Evolutionary conservation across 106 monocot genomes (phyloP), one percentile per base, ranked within the genome.

Genomic region (Dendrobium catenatum): DNA sequence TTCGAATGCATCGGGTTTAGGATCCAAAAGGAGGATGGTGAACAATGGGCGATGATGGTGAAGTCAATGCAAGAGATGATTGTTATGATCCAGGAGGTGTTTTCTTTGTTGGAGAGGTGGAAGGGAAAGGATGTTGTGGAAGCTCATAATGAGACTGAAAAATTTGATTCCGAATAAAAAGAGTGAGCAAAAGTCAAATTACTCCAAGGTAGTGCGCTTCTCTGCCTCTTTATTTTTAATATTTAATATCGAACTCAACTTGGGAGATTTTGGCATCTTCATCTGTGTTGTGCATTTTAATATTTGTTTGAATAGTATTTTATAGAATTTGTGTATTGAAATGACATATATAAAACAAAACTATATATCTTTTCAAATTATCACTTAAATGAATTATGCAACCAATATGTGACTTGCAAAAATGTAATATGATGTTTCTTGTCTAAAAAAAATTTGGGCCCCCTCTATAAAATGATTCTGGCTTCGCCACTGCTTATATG

Each of bases 21-120:
- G 82, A 9, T 98, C 15, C 80, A 48, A 9, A 89, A 90, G 75
- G 96, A 90, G 73, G 97, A 84, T 5, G 97, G 89, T 47, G 94
- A 94, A 88, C 29, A 85, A 7, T 97, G 92, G 94, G 96, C 89
- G 6, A 83, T 58, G 27, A 92, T 98, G 94, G 88, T 79, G 7
- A 73, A 66, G 17, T 92, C 91, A 4, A 61, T 44, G 5, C 85
- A 89, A 79, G 92, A 91, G 59, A 75, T 66, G 79, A 42, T 93
- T 5, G 58, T 24, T 4, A 26, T 81, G 82, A 86, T 98, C 31
- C 88, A 75, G 26, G 88, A 91, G 41, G 87, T 83, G 4, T 66
- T 87, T 24, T 42, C 55, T 18, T 77, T 91, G 80, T 73, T 98
- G 58, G 94, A 93, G 77, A 76, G 80, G 64, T 85, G 86, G 86